Evolutionary conservation across 164 flowering plant species (phyloP).

Genomic region (grape (Vitis vinifera)): DNA sequence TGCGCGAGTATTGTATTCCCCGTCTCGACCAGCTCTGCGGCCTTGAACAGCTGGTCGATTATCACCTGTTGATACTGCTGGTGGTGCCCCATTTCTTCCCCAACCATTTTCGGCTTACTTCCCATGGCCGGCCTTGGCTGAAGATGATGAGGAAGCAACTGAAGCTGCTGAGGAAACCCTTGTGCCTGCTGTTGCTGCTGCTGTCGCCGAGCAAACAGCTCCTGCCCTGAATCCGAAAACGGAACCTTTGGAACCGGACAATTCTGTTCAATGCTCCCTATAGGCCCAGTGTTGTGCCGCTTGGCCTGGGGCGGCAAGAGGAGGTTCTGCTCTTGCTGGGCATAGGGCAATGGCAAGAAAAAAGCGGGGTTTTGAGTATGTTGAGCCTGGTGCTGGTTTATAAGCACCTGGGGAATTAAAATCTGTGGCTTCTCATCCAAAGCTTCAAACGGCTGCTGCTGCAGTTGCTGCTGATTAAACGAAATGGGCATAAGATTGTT

Average conservation of each 20-base stretch:
- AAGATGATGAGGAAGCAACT: constrained; percentile 35
- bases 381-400: constrained; percentile 49
- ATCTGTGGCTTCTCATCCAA: constrained; percentile 63
- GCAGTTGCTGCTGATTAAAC: constrained; percentile 31
- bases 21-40: constrained; percentile 81
- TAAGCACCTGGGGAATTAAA: constrained; percentile 39
- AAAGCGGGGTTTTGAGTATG: constrained; percentile 45
- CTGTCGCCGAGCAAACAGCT: constrained; percentile 31
- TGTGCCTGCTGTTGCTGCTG: constrained; percentile 27
- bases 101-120: constrained; percentile 33
- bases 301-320: constrained; percentile 60
- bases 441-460: constrained; percentile 24
- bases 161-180: constrained; percentile 38
- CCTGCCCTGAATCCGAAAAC: constrained; percentile 49
- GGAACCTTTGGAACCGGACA: constrained; percentile 29
- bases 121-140: constrained; percentile 34
- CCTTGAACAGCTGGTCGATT: constrained; percentile 72
- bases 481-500: constrained; percentile 34
- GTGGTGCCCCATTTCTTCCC: constrained; percentile 31
- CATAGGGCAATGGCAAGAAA: constrained; percentile 42
- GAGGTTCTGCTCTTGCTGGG: constrained; percentile 51
- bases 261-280: constrained; percentile 17
- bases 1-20: constrained; percentile 90
- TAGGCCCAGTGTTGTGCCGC: constrained; percentile 30
- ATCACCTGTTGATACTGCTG: constrained; percentile 56